A percentile compares a stretch with the other conserved stretches of the same genome.
These are phyloP conservation scores for Leccinum ponderosum DNA, from an alignment of 1,284 basidiomycete species.

Conservation along the genomic window DNA sequence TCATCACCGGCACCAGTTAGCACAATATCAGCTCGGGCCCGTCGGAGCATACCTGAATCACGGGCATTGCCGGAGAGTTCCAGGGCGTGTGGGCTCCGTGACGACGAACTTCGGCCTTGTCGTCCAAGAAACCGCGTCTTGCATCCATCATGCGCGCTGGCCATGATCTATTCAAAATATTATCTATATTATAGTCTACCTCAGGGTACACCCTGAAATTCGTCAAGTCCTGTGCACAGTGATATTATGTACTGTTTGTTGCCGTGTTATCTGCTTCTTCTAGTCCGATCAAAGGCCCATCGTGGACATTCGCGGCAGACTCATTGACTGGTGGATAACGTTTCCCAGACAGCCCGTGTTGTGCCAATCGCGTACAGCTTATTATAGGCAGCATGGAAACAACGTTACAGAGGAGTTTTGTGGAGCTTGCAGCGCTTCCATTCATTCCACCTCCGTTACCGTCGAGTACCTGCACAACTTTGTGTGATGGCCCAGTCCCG, in stretches of 20 bases:
- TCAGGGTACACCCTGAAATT: conserved; percentile 35
- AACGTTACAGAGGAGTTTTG: conserved; percentile 23
- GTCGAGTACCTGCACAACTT: conserved; percentile 10
- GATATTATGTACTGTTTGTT: conserved; percentile 33
- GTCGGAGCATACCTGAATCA: conserved; percentile 7
- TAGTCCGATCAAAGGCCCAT: conserved; percentile 30
- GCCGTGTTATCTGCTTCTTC: conserved; percentile 19
- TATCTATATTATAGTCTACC: conserved; percentile 12
- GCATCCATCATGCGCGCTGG: conserved; percentile 12
- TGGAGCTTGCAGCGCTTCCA: conserved; percentile 16
- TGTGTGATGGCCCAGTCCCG: conserved; percentile 13
- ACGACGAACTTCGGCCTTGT: conserved; percentile 10
- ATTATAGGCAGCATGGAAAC: conserved; percentile 21
- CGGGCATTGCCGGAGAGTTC: conserved; percentile 26
- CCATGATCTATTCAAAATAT: conserved; percentile 1
- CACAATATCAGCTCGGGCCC: conserved; percentile 22
- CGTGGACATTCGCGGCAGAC: conserved; percentile 10
- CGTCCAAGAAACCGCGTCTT: conserved; percentile 14
- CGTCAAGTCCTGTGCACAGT: conserved; percentile 24
- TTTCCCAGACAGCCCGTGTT: conserved; percentile 18
- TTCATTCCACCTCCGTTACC: conserved; percentile 5
- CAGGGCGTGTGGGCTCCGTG: conserved; percentile 10
- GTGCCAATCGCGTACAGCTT: conserved; percentile 11
- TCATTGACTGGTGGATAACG: conserved; percentile 21
- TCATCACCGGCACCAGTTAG: conserved; percentile 13